A percentile compares a stretch with the other conserved stretches of the same genome.
These are phyloP conservation scores for Canna indica DNA, from an alignment of 176 grass and related monocot species.

Conservation along the genomic window DNA sequence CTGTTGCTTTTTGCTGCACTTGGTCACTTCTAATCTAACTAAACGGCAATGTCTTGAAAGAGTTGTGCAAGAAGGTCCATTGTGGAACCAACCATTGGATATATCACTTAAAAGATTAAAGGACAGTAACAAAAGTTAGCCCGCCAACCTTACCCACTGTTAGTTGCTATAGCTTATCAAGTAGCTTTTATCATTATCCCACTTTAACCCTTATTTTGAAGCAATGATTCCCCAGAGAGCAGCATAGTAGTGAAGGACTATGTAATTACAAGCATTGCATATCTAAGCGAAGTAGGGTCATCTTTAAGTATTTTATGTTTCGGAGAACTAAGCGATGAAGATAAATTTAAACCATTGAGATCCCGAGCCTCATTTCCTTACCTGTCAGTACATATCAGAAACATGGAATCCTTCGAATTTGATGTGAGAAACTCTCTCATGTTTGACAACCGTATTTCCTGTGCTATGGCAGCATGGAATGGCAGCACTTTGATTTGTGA, in stretches of 20 bases:
- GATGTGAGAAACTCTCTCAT: slow-evolving; percentile 61
- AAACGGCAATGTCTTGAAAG: too few species aligned
- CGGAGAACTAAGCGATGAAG: neutral
- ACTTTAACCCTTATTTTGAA: too few species aligned
- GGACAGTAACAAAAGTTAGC: too few species aligned
- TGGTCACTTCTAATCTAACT: too few species aligned
- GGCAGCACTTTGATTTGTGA: slow-evolving; percentile 52
- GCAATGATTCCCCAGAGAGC: too few species aligned
- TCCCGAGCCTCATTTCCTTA: neutral
- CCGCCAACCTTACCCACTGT: too few species aligned
- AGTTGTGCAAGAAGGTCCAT: too few species aligned
- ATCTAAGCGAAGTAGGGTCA: neutral
- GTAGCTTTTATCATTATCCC: too few species aligned
- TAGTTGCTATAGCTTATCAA: too few species aligned
- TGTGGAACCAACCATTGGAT: too few species aligned
- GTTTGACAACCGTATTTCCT: slow-evolving; percentile 60
- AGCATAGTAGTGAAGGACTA: neutral
- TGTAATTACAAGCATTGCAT: neutral
- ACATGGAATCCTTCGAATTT: slow-evolving; percentile 48
- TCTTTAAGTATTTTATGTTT: neutral
- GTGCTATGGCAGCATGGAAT: slow-evolving; percentile 76
- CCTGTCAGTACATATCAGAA: slow-evolving; percentile 91
- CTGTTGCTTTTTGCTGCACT: too few species aligned
- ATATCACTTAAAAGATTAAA: too few species aligned
- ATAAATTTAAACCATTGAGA: neutral